Base-by-base conservation (phyloP, 208 protist genomes). In the Crithidia acanthocephali region DNA sequence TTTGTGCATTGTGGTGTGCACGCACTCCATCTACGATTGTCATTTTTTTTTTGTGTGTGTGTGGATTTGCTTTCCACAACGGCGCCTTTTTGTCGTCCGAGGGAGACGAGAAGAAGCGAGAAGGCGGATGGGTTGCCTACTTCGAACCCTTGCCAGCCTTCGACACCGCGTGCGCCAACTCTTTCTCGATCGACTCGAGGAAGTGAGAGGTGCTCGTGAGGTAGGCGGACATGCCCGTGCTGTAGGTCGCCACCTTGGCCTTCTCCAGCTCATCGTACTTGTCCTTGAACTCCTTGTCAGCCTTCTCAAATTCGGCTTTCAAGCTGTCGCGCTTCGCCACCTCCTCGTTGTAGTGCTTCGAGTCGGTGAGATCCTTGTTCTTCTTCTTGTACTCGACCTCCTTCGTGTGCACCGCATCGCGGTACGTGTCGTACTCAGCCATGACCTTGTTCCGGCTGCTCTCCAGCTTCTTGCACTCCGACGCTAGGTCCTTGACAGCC, bases 331-430 rank as follows among this genome's bases (percentile, higher is more conserved):
- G 74, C 76, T 82, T 85, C 25, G 48, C 37, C 1, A 88, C 72
- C 16, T 88, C 67, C 0, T 75, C 69, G 4, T 65, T 3, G 68
- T 89, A 88, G 48, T 66, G 56, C 62, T 87, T 87, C 2, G 84
- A 90, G 15, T 71, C 67, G 3, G 65, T 68, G 13, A 90, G 60
- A 42, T 82, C 61, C 51, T 90, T 92, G 33, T 75, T 74, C 58
- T 87, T 88, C 70, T 90, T 90, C 13, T 45, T 59, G 73, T 90
- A 90, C 62, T 85, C 71, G 6, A n/a, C 30, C 47, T 88, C 84
- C 59, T 86, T 90, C 32, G 79, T 85, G 42, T 33, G 20, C 0
- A 88, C 87, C 20, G 77, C 51, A 1, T 83, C 78, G 47, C 86
- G 72, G 68, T 92, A 92, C 0, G 79, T 68, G 68, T 89, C 84